Evolutionary conservation across 2,329 filamentous ascomycete species (phyloP), one percentile per base, ranked within the genome.

Genomic region (Ophiostoma novo-ulmi): DNA sequence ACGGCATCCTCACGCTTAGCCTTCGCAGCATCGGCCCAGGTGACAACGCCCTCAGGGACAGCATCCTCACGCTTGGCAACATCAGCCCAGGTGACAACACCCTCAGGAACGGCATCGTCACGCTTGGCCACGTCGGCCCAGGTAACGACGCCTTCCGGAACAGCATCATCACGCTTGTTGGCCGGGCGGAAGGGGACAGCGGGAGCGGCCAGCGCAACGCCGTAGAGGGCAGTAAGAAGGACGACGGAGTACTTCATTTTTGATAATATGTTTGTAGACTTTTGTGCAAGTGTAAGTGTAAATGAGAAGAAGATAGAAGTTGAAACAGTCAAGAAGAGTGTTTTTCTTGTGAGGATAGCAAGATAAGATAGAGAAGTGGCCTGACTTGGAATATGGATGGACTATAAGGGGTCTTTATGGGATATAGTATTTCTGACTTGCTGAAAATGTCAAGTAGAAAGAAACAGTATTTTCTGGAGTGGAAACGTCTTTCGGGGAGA

Each of bases 171-270:
- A 58, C 52, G 52, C 52, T 58, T 58, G 52, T 58, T 58, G 10
- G 52, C 52, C 22, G 52, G 52, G n/a, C 11, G 52, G n/a, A 48
- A 38, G 22, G 39, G 58, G 11, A 35, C 58, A 67, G 65, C 41
- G 10, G 65, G 65, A 48, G 65, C 65, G 65, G 65, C 65, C 65
- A 67, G 22, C 20, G 39, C 39, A 11, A 26, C 26, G 65, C 65
- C 36, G 39, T 67, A 67, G 44, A 67, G 38, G 22, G 39, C 26
- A 52, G 65, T 44, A 14, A 67, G 39, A 67, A 67, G 65, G 22
- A 48, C 41, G 11, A 38, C 17, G 3, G 65, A 20, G 65, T 67
- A 48, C 65, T 67, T 67, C 65, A 67, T 67, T 26, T 26, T 22
- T 67, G 65, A 48, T 17, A 11, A 17, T 35, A 17, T 17, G 26